These are phyloP conservation scores for Tulasnella sp. DNA, from an alignment of 768 basidiomycete genomes.

Conservation along the genomic window DNA sequence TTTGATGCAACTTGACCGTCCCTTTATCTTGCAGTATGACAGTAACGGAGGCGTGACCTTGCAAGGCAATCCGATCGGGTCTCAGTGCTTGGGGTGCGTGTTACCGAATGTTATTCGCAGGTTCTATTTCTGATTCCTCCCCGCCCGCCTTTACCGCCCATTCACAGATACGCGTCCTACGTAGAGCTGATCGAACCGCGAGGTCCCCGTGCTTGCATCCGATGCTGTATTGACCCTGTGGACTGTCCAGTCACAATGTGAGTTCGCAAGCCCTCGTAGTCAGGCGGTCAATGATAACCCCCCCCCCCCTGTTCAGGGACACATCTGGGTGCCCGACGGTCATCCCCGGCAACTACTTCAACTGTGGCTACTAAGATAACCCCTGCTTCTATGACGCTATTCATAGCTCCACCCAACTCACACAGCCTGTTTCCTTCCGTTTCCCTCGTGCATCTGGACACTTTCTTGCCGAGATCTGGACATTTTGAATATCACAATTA, in stretches of 20 bases:
- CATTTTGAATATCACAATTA: conserved; percentile 13
- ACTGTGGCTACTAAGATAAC: conserved; percentile 19
- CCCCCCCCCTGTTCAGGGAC: conserved; percentile 11
- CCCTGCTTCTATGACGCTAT: neutral
- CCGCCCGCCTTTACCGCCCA: too few species aligned
- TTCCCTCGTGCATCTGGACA: conserved; percentile 3
- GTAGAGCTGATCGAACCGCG: conserved; percentile 27
- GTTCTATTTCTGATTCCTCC: neutral
- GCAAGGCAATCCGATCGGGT: conserved; percentile 29
- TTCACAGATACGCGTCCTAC: conserved; percentile 25
- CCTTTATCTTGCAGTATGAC: conserved; percentile 5
- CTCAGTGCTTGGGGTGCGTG: conserved; percentile 28
- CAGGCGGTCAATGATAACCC: neutral
- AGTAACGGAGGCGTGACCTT: conserved; percentile 24
- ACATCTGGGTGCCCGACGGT: conserved; percentile 25
- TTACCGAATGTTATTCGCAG: neutral
- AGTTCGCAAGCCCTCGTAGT: neutral
- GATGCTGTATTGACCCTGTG: conserved; percentile 31
- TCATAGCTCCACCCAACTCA: neutral
- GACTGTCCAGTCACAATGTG: conserved; percentile 27
- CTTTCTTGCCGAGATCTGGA: neutral
- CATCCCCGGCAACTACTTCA: conserved; percentile 33
- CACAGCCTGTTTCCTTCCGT: neutral
- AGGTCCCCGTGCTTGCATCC: conserved; percentile 26
- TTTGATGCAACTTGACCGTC: neutral